Evolutionary conservation across 768 basidiomycete species (phyloP).

Genomic region (Coprinopsis cinerea): DNA sequence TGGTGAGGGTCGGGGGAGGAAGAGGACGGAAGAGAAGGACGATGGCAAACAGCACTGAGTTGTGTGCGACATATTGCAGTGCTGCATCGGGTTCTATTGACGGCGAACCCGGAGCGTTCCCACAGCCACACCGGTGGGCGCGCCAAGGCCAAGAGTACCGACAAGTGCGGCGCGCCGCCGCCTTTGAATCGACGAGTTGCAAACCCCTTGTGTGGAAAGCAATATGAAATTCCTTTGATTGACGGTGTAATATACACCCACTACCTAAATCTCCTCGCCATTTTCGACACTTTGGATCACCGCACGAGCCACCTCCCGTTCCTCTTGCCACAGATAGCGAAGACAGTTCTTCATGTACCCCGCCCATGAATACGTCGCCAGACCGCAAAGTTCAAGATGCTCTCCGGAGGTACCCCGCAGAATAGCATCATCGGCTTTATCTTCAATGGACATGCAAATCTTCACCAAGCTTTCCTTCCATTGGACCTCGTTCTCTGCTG

Average conservation of each 20-base stretch:
- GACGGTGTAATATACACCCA: too few species aligned
- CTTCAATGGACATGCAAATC: conserved; percentile 29
- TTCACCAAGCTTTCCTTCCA: conserved; percentile 36
- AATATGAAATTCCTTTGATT: too few species aligned
- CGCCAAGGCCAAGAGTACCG: too few species aligned
- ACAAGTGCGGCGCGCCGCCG: too few species aligned
- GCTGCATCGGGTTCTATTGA: too few species aligned
- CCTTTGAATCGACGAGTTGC: too few species aligned
- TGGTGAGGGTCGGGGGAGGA: conserved; percentile 24
- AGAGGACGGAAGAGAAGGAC: conserved; percentile 11
- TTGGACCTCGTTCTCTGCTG: conserved; percentile 40
- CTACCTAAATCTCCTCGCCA: conserved; percentile 41
- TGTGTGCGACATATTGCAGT: too few species aligned
- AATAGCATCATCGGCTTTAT: not conserved
- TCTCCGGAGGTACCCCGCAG: too few species aligned
- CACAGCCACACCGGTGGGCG: too few species aligned
- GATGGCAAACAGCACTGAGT: too few species aligned
- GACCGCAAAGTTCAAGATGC: conserved; percentile 19
- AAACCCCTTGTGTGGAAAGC: not conserved
- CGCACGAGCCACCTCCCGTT: conserved; percentile 42
- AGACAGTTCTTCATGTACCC: conserved; percentile 23
- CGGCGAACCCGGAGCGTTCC: too few species aligned
- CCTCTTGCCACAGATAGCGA: conserved; percentile 56
- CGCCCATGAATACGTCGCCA: not conserved
- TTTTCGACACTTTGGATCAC: conserved; percentile 40